Evolutionary conservation across 139 green algal species (phyloP).

Genomic region (Coccomyxa sp.): DNA sequence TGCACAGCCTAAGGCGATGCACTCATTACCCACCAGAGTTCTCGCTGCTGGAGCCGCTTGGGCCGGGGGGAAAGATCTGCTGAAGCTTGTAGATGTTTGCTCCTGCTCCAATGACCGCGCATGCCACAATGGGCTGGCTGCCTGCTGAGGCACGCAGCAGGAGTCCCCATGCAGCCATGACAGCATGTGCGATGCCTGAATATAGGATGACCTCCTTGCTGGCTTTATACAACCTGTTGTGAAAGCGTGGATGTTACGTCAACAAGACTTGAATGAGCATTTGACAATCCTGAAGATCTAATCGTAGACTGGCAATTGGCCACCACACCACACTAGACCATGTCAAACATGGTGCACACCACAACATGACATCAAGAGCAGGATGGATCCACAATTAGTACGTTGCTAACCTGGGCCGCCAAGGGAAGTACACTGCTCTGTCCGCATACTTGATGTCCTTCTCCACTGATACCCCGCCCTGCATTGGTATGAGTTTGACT

Average conservation of each 20-base stretch:
- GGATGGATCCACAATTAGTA: not conserved
- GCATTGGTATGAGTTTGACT: not conserved
- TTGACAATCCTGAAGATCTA: no score
- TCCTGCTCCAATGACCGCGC: slow-evolving; percentile 27
- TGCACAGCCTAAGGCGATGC: no score
- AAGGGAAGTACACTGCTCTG: slow-evolving; percentile 47
- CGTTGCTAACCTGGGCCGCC: slow-evolving; percentile 38
- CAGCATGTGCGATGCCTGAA: slow-evolving; percentile 20
- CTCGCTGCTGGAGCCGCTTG: not conserved
- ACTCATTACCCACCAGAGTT: no score
- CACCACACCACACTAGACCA: no score
- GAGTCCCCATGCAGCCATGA: slow-evolving; percentile 38
- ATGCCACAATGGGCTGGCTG: slow-evolving; percentile 47
- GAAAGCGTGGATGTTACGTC: not conserved
- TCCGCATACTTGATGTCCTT: slow-evolving; percentile 55
- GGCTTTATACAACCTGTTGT: slow-evolving; percentile 25
- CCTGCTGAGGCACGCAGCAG: slow-evolving; percentile 29
- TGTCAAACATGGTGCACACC: no score
- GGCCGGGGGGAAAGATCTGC: slow-evolving; percentile 30
- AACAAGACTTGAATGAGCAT: no score
- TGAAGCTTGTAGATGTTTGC: slow-evolving; percentile 50
- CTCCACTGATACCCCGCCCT: slow-evolving; percentile 35
- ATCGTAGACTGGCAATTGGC: no score
- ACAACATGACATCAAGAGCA: not conserved
- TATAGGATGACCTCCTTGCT: slow-evolving; percentile 35